These are phyloP conservation scores for Talaromyces atroroseus DNA, from an alignment of 2,329 filamentous ascomycete genomes.

Conservation along the genomic window DNA sequence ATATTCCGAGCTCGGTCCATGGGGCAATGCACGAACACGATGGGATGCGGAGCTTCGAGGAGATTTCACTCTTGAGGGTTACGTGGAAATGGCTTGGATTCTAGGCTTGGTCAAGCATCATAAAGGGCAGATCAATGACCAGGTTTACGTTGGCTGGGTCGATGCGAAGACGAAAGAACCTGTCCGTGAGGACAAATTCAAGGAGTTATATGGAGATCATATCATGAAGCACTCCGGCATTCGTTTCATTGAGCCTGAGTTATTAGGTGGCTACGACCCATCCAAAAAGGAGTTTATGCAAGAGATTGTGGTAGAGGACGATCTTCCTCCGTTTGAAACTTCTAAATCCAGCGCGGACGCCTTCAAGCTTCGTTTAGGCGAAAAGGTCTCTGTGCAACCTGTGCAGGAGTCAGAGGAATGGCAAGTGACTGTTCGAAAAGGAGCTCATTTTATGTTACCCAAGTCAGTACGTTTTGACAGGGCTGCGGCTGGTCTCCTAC, in stretches of 20 bases:
- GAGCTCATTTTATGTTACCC: constrained; percentile 87
- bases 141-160: constrained; percentile 93
- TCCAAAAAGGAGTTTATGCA: constrained; percentile 96
- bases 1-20: constrained; percentile 84
- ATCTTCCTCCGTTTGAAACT: constrained; percentile 92
- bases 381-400: constrained; percentile 96
- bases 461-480: constrained; percentile 97
- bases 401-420: constrained; percentile 89
- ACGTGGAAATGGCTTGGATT: constrained; percentile 99
- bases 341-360: constrained; percentile 96
- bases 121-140: constrained; percentile 90
- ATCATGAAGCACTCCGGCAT: constrained; percentile 97
- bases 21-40: constrained; percentile 95
- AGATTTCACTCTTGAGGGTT: constrained; percentile 94
- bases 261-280: constrained; percentile 96
- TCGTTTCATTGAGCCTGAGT: constrained; percentile 91
- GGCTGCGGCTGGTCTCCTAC: constrained; percentile 88
- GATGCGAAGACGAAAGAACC: constrained; percentile 90
- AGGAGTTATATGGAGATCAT: constrained; percentile 92
- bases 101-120: constrained; percentile 99
- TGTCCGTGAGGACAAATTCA: constrained; percentile 96
- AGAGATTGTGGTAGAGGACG: constrained; percentile 94
- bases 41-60: constrained; percentile 99
- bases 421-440: constrained; percentile 90
- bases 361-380: constrained; percentile 92